Percentiles rank a stretch among this genome's conserved stretches.
Conservation (phyloP, 768 basidiomycete genomes). For the Rhizopogon roseolus region DNA sequence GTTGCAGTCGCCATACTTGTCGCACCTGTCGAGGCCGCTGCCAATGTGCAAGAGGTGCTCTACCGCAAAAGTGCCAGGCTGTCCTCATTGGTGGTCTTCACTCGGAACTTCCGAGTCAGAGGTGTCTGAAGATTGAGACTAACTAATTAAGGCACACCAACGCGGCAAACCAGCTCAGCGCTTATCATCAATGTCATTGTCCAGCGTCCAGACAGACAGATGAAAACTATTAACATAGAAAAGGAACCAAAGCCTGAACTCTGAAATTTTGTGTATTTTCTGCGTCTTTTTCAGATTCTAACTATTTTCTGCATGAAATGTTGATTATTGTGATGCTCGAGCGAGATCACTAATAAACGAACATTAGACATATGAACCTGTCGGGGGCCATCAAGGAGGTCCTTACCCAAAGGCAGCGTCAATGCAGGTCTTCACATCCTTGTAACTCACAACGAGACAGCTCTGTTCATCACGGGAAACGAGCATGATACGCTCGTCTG, state of each 20-base stretch:
- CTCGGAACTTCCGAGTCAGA: no score
- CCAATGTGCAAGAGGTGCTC: neutral
- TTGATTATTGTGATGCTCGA: conserved; percentile 15
- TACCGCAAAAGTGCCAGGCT: neutral
- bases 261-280: conserved; percentile 36
- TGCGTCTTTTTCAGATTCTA: conserved; percentile 66
- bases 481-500: conserved; percentile 93
- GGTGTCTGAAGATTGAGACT: no score
- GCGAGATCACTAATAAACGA: conserved; percentile 41
- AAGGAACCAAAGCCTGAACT: neutral
- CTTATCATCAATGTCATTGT: neutral
- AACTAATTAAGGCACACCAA: no score
- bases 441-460: conserved; percentile 90
- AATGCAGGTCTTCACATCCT: conserved; percentile 83
- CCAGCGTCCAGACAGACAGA: neutral
- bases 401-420: conserved; percentile 78
- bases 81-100: no score
- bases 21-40: neutral
- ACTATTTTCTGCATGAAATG: conserved; percentile 44
- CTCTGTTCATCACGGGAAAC: conserved; percentile 94
- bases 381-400: neutral
- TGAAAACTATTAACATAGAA: neutral
- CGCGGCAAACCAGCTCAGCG: neutral
- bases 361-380: neutral
- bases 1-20: neutral